Base-by-base conservation (phyloP, 495 filamentous ascomycete species). In the Thermothielavioides terrestris region DNA sequence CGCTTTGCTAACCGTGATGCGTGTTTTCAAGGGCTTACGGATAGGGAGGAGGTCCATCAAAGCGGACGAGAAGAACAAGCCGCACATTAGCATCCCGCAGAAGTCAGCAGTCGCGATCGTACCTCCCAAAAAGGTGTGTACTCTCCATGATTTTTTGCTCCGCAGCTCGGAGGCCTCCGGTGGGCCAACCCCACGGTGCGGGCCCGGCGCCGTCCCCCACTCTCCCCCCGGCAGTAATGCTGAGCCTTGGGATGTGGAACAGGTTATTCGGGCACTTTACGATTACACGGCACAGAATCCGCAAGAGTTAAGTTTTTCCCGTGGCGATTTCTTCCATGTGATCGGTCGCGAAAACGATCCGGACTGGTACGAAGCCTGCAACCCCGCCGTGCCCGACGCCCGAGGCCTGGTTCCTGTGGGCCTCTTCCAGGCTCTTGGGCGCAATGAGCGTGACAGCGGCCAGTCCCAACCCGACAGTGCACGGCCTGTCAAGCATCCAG, bases 291-390 rank as follows among this genome's bases (percentile, higher is more conserved):
- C 87, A 41, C 76, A 83, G 60, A 80, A 76, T 28, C 68, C 77
- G 12, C 83, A 90, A 62, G 88, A 96, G 71, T 75, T 98, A 57
- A 82, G 82, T 55, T 98, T 98, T 68, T 83, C 81, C 57, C 85
- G 88, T 60, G 92, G 92, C 57, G 92, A 98, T 64, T 98, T 97
- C 69, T 94, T 98, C 67, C 91, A 97, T 73, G 94, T 98, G 47
- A 90, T 97, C 67, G 89, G 88, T 61, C 85, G 91, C 60, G 92
- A 97, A 71, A 83, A 96, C 74, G 90, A 97, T 64, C 67, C 67
- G 17, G 87, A 94, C 65, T 98, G 92, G 92, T 98, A 97, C 75
- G 92, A 97, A 72, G 92, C 92, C 15, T 97, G 90, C 73, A 98
- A 98, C 68, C 92, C 92, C 49, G 79, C 89, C 50, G 78, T 94